Evolutionary conservation across 2,329 filamentous ascomycete species (phyloP).

Genomic region (Pyrenochaeta sp.): DNA sequence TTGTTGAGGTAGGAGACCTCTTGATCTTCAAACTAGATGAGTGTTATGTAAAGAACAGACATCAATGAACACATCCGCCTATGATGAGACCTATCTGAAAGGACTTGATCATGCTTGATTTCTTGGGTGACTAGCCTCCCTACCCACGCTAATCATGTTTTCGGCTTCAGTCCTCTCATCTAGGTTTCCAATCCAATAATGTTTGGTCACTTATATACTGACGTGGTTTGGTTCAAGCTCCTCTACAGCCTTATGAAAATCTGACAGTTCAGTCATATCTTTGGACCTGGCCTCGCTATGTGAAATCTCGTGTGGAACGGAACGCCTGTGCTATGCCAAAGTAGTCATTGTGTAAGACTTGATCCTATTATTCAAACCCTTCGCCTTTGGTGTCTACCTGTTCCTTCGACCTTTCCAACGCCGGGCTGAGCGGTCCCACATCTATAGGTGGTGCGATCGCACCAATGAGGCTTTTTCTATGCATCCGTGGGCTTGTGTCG

Average conservation of each 20-base stretch:
- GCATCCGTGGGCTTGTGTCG: slow-evolving; percentile 43
- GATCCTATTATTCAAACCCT: slow-evolving; percentile 36
- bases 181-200: too few species aligned
- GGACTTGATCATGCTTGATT: neutral
- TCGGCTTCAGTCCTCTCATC: too few species aligned
- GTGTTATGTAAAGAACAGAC: slow-evolving; percentile 8
- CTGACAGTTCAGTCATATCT: too few species aligned
- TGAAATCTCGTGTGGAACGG: too few species aligned
- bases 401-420: slow-evolving; percentile 32
- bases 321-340: neutral
- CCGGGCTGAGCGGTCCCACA: slow-evolving; percentile 38
- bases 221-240: too few species aligned
- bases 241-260: too few species aligned
- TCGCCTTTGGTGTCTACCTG: slow-evolving; percentile 34
- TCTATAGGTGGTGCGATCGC: slow-evolving; percentile 34
- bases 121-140: too few species aligned
- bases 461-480: slow-evolving; percentile 55
- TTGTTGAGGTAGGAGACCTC: slow-evolving; percentile 1
- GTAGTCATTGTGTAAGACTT: neutral
- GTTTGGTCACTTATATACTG: too few species aligned
- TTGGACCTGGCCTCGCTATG: too few species aligned
- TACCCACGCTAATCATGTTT: too few species aligned
- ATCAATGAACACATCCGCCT: slow-evolving; percentile 1
- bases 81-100: neutral
- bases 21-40: slow-evolving; percentile 12